These are phyloP conservation scores for Aspergillus luchuensis DNA, from an alignment of 2,329 filamentous ascomycete species.

Conservation along the genomic window DNA sequence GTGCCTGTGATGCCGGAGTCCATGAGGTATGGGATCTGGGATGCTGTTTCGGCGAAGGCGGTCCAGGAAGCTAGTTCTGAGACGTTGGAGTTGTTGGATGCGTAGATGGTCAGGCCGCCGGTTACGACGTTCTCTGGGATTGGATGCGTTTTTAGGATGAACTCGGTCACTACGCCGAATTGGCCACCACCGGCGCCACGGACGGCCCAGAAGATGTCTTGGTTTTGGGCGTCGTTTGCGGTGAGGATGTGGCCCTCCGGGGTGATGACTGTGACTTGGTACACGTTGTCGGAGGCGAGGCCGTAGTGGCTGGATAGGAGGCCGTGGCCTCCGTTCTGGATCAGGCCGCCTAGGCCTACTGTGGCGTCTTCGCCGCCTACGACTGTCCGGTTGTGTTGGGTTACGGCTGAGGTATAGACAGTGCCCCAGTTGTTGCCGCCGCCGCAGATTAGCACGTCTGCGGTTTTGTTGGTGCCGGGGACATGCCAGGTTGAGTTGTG, in stretches of 20 bases:
- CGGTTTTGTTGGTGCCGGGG: slow-evolving; percentile 14
- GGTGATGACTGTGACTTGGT: slow-evolving; percentile 31
- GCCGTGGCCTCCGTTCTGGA: slow-evolving; percentile 35
- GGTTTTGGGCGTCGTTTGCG: slow-evolving; percentile 35
- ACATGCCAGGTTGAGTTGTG: slow-evolving; percentile 20
- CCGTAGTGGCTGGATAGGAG: slow-evolving; percentile 27
- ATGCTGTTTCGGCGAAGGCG: slow-evolving; percentile 28
- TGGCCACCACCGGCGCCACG: slow-evolving; percentile 48
- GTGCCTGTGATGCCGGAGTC: slow-evolving; percentile 10
- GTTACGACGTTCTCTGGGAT: slow-evolving; percentile 21
- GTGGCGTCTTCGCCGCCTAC: slow-evolving; percentile 59
- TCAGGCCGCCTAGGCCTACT: slow-evolving; percentile 48
- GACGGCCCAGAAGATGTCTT: slow-evolving; percentile 56
- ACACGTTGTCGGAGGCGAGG: slow-evolving; percentile 29
- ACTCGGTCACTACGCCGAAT: slow-evolving; percentile 27
- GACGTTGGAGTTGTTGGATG: neutral
- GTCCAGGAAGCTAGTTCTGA: slow-evolving; percentile 36
- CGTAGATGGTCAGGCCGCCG: slow-evolving; percentile 15
- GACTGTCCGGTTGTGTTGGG: slow-evolving; percentile 29
- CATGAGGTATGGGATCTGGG: slow-evolving; percentile 26
- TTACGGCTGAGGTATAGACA: slow-evolving; percentile 23
- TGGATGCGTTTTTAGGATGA: slow-evolving; percentile 22
- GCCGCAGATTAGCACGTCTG: slow-evolving; percentile 19
- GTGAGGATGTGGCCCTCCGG: slow-evolving; percentile 40
- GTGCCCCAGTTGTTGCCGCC: slow-evolving; percentile 23